phyloP scores from a whole-genome alignment of 179 eudicot species.

The Gypsophila paniculata region DNA sequence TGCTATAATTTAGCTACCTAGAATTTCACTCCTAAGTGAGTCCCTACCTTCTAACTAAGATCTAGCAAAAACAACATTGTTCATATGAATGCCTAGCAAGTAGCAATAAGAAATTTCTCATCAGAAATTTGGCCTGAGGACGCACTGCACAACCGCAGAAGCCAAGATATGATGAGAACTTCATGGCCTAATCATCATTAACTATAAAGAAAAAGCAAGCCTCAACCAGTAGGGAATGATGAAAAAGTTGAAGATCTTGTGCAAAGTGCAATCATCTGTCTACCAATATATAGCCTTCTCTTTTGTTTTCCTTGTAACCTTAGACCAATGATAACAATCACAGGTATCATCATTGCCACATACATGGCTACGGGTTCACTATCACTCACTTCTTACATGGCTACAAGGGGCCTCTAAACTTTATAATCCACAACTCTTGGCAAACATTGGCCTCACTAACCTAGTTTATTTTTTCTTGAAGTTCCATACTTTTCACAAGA shows the following conservation, averaged over 20 bases:
- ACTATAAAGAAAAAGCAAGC: conserved; percentile 8
- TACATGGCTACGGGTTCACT: conserved; percentile 4
- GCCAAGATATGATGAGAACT: conserved; percentile 3
- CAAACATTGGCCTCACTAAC: background rate
- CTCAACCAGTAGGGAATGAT: conserved; percentile 14
- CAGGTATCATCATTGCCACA: conserved; percentile 3
- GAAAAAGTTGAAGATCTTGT: conserved; percentile 15
- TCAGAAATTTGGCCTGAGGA: background rate
- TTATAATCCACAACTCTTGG: background rate
- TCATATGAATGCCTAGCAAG: background rate
- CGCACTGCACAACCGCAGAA: background rate
- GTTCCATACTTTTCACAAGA: background rate
- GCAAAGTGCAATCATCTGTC: conserved; percentile 13
- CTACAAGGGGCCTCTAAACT: conserved; percentile 5
- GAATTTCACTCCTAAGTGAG: background rate
- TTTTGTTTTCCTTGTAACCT: conserved; percentile 8
- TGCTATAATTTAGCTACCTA: background rate
- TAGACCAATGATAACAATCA: conserved; percentile 17
- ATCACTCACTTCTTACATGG: conserved; percentile 9
- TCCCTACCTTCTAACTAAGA: background rate
- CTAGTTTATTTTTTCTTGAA: background rate
- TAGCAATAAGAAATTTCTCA: background rate
- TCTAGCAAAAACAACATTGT: background rate
- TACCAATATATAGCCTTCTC: conserved; percentile 12
- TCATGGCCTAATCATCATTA: background rate